Conservation (phyloP, 148 eudicot species). For the Spergularia bocconei region DNA sequence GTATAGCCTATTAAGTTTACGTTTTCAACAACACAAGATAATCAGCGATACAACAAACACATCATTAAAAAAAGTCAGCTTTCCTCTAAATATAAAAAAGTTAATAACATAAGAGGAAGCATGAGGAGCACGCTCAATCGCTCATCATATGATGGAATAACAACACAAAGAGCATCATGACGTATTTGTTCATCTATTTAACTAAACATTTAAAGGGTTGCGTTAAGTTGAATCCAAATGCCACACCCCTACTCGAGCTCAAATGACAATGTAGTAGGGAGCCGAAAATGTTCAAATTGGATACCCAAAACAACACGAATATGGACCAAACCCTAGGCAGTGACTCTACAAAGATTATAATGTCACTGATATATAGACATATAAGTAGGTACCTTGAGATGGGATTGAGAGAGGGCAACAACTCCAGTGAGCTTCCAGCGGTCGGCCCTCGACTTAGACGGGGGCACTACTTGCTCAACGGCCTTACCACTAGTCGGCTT, state of each 20-base stretch:
- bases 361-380: no score
- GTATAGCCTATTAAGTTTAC: conserved; percentile 50
- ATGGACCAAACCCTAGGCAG: neutral
- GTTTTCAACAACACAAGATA: neutral
- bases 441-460: conserved; percentile 41
- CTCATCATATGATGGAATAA: no score
- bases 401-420: conserved; percentile 50
- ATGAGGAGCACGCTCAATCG: no score
- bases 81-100: neutral
- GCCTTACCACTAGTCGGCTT: neutral
- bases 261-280: no score
- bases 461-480: conserved; percentile 10
- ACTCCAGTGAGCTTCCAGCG: conserved; percentile 83
- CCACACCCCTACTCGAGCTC: no score
- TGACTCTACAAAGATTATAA: neutral
- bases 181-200: no score
- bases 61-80: neutral
- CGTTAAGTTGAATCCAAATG: no score
- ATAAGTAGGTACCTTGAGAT: conserved; percentile 48
- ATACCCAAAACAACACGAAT: no score
- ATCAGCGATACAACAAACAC: neutral
- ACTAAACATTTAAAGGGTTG: no score
- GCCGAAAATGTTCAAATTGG: no score
- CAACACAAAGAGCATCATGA: no score
- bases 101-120: neutral